Conservation (phyloP, 352 stramenopile genomes). For the Globisporangium okanoganense region DNA sequence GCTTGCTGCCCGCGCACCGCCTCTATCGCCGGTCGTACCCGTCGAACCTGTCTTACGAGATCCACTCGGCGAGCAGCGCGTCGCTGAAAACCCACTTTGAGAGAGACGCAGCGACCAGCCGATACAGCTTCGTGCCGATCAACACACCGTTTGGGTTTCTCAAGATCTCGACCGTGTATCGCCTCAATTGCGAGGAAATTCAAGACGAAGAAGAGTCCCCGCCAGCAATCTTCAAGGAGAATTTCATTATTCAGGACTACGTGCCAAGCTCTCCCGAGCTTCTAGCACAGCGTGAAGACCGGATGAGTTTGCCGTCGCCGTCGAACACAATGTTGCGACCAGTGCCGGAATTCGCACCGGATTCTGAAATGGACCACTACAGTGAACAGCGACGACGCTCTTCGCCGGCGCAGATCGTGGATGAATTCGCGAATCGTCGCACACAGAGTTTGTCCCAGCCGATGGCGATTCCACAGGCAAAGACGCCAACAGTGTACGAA, state of each 20-base stretch:
- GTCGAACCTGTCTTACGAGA: conserved; percentile 57
- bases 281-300: conserved; percentile 10
- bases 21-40: conserved; percentile 65
- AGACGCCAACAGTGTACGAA: conserved; percentile 27
- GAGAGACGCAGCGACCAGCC: conserved; percentile 36
- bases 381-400: conserved; percentile 15
- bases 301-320: conserved; percentile 4
- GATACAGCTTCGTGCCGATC: conserved; percentile 78
- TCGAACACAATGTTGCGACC: conserved; percentile 7
- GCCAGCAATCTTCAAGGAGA: conserved; percentile 61
- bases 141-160: conserved; percentile 71
- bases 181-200: conserved; percentile 49
- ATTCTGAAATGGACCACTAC: conserved; percentile 3
- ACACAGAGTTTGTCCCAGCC: conserved; percentile 60
- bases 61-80: conserved; percentile 29
- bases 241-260: conserved; percentile 87
- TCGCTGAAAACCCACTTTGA: conserved; percentile 31
- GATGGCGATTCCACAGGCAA: conserved; percentile 73
- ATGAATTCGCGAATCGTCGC: conserved; percentile 20
- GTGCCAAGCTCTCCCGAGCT: conserved; percentile 62
- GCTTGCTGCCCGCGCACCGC: conserved; percentile 65
- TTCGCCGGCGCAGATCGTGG: conserved; percentile 13
- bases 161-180: conserved; percentile 65
- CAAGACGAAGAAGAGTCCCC: conserved; percentile 27
- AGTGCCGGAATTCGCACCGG: conserved; percentile 11